A percentile compares a stretch with the other conserved stretches of the same genome.
Conservation (phyloP, 768 basidiomycete genomes). For the Amanita jacksonii region DNA sequence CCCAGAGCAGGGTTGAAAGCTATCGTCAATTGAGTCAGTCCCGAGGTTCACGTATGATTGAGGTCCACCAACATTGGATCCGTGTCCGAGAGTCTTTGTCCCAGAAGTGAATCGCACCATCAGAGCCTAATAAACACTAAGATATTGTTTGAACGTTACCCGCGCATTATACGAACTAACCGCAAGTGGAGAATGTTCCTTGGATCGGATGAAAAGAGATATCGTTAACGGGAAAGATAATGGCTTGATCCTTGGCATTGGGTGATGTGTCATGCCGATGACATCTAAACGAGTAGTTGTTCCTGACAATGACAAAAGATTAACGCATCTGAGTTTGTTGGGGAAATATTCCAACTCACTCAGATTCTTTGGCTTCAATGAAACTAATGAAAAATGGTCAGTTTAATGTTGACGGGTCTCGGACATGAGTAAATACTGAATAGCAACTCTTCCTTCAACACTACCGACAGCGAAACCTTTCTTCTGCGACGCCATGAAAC, state of each 20-base stretch:
- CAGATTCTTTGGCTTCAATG: constrained; percentile 82
- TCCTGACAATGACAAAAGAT: constrained; percentile 22
- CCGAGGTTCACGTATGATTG: not conserved
- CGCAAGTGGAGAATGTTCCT: constrained; percentile 80
- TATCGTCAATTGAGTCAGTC: not conserved
- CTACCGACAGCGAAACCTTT: constrained; percentile 81
- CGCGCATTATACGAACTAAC: constrained; percentile 31
- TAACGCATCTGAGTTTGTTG: no score
- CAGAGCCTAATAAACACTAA: constrained; percentile 40
- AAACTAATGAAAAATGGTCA: constrained; percentile 24
- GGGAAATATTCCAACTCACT: constrained; percentile 13
- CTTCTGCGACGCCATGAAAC: constrained; percentile 56
- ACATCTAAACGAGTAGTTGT: constrained; percentile 87
- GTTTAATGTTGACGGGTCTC: not conserved
- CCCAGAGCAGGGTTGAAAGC: constrained; percentile 67
- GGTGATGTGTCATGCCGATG: constrained; percentile 52
- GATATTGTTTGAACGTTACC: not conserved
- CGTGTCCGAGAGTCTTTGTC: constrained; percentile 88
- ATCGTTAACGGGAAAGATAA: constrained; percentile 76
- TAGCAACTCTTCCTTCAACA: constrained; percentile 86
- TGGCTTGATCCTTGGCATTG: constrained; percentile 49
- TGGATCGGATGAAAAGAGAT: constrained; percentile 80
- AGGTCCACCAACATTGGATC: constrained; percentile 59
- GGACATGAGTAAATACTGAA: constrained; percentile 48
- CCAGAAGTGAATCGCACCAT: constrained; percentile 89